Conservation (phyloP, 2,329 filamentous ascomycete species). For the Madurella mycetomatis region DNA sequence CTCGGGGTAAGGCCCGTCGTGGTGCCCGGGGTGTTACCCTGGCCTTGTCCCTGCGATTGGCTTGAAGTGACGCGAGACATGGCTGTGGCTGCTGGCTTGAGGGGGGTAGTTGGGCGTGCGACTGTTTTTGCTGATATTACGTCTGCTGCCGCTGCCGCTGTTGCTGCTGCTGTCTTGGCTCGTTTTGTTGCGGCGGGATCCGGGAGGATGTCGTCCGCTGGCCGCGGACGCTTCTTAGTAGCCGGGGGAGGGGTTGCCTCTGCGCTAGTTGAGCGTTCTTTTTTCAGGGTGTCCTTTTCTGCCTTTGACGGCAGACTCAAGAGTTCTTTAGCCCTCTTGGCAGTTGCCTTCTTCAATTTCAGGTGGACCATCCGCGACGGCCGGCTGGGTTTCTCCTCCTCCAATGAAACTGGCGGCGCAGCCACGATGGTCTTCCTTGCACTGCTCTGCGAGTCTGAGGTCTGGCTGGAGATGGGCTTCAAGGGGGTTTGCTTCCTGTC, state of each 20-base stretch:
- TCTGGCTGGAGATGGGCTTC: constrained; percentile 24
- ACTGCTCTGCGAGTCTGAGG: constrained; percentile 31
- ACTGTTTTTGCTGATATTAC: constrained; percentile 32
- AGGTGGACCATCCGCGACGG: constrained; percentile 39
- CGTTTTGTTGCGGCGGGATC: constrained; percentile 33
- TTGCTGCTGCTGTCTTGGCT: constrained; percentile 37
- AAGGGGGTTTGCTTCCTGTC: constrained; percentile 29
- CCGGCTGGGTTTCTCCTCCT: constrained; percentile 29
- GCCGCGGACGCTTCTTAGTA: constrained; percentile 48
- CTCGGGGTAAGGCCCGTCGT: constrained; percentile 40
- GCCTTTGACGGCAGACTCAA: constrained; percentile 42
- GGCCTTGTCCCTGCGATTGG: constrained; percentile 42
- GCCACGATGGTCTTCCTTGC: constrained; percentile 35
- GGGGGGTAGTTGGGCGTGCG: constrained; percentile 45
- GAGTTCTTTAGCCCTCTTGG: constrained; percentile 43
- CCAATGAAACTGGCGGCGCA: constrained; percentile 28
- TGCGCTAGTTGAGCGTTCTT: constrained; percentile 40
- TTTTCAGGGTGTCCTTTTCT: constrained; percentile 35
- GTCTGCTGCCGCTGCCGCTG: constrained; percentile 33
- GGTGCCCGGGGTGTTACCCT: constrained; percentile 48
- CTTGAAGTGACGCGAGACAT: constrained; percentile 53
- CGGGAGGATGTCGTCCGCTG: constrained; percentile 33
- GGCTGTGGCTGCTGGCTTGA: constrained; percentile 42
- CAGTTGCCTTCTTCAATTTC: constrained; percentile 45
- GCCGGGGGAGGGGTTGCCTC: constrained; percentile 36